Percentiles rank a stretch among this genome's conserved stretches.
phyloP scores from a whole-genome alignment of 108 stramenopile genomes.

The Fistulifera solaris region DNA sequence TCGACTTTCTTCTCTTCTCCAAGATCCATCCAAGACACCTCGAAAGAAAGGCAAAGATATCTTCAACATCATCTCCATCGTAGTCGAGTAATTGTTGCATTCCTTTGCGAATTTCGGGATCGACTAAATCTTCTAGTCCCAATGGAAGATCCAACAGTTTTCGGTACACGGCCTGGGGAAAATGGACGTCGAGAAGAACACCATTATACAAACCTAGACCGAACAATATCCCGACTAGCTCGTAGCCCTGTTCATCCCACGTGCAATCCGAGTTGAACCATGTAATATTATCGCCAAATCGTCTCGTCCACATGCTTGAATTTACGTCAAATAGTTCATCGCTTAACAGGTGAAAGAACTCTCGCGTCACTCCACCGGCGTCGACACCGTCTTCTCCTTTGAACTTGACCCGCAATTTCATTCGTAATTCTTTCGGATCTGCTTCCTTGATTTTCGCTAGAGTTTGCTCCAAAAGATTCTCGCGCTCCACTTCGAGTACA shows the following conservation, averaged over 20 bases:
- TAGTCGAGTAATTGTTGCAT: conserved; percentile 77
- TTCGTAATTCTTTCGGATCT: conserved; percentile 51
- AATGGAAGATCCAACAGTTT: conserved; percentile 68
- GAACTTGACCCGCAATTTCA: conserved; percentile 68
- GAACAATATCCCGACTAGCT: conserved; percentile 75
- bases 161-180: conserved; percentile 81
- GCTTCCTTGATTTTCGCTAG: conserved; percentile 43
- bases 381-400: conserved; percentile 92
- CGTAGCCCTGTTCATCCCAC: conserved; percentile 74
- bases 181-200: conserved; percentile 78
- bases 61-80: conserved; percentile 78
- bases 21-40: conserved; percentile 60
- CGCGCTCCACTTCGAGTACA: conserved; percentile 58
- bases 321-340: conserved; percentile 76
- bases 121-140: conserved; percentile 79
- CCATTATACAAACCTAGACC: conserved; percentile 86
- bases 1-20: conserved; percentile 61
- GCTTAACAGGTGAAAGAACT: conserved; percentile 88
- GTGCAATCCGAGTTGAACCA: conserved; percentile 86
- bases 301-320: conserved; percentile 79
- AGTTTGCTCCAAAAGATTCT: conserved; percentile 56
- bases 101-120: conserved; percentile 66
- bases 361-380: conserved; percentile 92
- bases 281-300: conserved; percentile 49
- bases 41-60: conserved; percentile 73